Percentiles rank a stretch among this genome's conserved stretches.
Conservation (phyloP, 2,329 filamentous ascomycete genomes). For the Metarhizium anisopliae region DNA sequence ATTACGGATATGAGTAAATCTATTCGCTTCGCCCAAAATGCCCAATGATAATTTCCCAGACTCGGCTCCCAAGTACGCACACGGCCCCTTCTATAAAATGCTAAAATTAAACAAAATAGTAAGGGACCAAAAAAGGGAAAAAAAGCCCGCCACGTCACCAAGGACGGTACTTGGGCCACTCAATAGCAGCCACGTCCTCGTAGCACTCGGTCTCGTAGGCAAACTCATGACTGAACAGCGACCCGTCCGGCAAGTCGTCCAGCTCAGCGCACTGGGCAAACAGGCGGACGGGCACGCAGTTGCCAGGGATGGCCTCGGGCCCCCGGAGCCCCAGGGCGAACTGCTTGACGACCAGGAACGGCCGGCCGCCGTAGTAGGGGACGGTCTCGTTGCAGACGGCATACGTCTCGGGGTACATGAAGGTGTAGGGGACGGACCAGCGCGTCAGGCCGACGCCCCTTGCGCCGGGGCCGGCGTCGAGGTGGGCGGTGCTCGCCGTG, state of each 20-base stretch:
- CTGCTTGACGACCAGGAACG: constrained; percentile 30
- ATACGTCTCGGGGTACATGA: constrained; percentile 25
- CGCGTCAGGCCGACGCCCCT: constrained; percentile 23
- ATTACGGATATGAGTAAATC: too few relatives aligned
- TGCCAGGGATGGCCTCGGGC: constrained; percentile 20
- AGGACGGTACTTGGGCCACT: constrained; percentile 17
- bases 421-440: constrained; percentile 14
- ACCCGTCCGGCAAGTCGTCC: constrained; percentile 24
- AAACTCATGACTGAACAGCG: constrained; percentile 29
- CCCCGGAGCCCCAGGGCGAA: constrained; percentile 13
- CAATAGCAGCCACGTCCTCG: constrained; percentile 22
- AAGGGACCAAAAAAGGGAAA: too few relatives aligned
- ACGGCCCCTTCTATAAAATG: too few relatives aligned
- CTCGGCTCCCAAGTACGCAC: too few relatives aligned
- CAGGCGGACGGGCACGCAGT: constrained; percentile 33
- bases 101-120: too few relatives aligned
- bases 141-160: constrained; percentile 2
- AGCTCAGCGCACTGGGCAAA: constrained; percentile 34
- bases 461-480: background rate
- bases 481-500: background rate
- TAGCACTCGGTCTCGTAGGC: constrained; percentile 30
- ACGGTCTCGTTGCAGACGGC: constrained; percentile 34
- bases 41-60: too few relatives aligned
- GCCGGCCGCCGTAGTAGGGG: constrained; percentile 29
- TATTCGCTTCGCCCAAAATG: too few relatives aligned